Evolutionary conservation across 257 asterid genomes (phyloP), one percentile per base, ranked within the genome.

Genomic region (Solanum okadae): DNA sequence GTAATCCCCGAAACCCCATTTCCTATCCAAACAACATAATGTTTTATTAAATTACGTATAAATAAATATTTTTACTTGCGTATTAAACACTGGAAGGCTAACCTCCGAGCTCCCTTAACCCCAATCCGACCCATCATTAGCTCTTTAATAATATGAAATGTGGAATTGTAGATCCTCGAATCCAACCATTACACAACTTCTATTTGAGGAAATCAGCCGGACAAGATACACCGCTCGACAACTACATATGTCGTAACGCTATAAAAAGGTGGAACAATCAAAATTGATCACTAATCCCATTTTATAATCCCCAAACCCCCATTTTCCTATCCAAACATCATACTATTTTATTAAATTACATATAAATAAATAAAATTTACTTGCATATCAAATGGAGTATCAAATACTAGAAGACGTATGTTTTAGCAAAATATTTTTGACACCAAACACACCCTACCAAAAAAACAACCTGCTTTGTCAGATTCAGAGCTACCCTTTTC

Each of bases 401-500:
- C 63, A 6, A 56, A 56, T 56, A 56, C 63, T 6, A 56, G 63
- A 56, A 56, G 25, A 56, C 25, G 5, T 56, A 56, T 56, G n/a
- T 56, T 56, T 56, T 56, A 20, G 65, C 23, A 70, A 70, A 70
- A 31, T 71, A 15, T 15, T 31, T 70, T 71, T 71, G 23, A 1
- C 23, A 31, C 83, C 52, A 75, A 37, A 75, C 83, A 37, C 52
- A 37, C 6, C 83, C 49, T 75, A 65, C 33, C 6, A 73, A 22
- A 35, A 34, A 38, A 35, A 37, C 29, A 11, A 23, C 34, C 38
- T 15, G 78, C 16, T 86, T 68, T 86, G 88, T 87, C 88, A 73
- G 83, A 73, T 75, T 86, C 88, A 87, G 88, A 87, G 84, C 85
- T 85, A 86, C 73, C 89, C 29, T 84, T 65, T 49, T 87, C 71